Evolutionary conservation across 306 rosid genomes (phyloP).

Genomic region (Prunus mira): DNA sequence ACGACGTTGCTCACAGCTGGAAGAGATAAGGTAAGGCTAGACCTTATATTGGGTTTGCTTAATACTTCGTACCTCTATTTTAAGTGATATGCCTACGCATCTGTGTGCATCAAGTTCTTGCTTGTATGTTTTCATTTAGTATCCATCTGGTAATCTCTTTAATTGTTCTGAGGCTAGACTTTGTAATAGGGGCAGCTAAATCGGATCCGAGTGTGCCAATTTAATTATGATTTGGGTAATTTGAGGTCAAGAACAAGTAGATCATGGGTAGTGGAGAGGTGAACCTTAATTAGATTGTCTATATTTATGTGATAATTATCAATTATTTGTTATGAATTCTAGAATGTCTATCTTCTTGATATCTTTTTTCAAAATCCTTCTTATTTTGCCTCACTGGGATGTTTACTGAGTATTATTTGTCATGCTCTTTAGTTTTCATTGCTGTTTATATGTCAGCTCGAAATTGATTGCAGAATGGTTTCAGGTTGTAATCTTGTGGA

Average conservation of each 20-base stretch:
- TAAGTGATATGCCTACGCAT: neutral
- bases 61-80: neutral
- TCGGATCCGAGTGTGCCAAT: neutral
- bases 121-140: neutral
- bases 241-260: neutral
- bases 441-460: neutral
- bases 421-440: neutral
- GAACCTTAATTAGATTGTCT: neutral
- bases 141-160: neutral
- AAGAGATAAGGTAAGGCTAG: constrained; percentile 72
- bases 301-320: neutral
- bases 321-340: neutral
- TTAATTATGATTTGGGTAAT: neutral
- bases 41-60: neutral
- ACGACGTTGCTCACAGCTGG: constrained; percentile 87
- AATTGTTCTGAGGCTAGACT: neutral
- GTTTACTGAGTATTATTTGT: neutral
- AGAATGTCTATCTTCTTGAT: neutral
- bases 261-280: neutral
- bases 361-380: neutral
- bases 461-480: constrained; percentile 27
- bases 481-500: constrained; percentile 93
- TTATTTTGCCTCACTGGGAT: neutral
- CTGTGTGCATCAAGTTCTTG: neutral
- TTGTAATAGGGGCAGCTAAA: neutral